Percentiles rank a stretch among this genome's conserved stretches.
Conservation (phyloP, 2,329 filamentous ascomycete genomes). For the Pseudogymnoascus sp. region DNA sequence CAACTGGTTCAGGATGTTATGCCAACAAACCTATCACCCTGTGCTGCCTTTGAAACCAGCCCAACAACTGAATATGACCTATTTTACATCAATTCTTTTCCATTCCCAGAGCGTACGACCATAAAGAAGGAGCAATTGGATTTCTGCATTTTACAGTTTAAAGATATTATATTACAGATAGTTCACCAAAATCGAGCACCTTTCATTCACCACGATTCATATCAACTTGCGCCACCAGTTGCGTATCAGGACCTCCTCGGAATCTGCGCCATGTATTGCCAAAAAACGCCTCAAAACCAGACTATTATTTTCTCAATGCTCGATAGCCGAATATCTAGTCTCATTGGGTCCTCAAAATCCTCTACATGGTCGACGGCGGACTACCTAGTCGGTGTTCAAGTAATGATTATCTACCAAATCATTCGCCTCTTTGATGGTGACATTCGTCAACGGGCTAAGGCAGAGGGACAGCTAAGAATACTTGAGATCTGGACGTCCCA, state of each 20-base stretch:
- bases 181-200: constrained; percentile 15
- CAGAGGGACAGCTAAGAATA: constrained; percentile 21
- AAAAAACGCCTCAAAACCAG: constrained; percentile 14
- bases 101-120: constrained; percentile 2
- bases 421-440: constrained; percentile 27
- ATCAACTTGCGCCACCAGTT: constrained; percentile 11
- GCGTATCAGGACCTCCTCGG: constrained; percentile 18
- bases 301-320: constrained; percentile 15
- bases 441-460: constrained; percentile 19
- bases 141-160: constrained; percentile 15
- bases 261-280: constrained; percentile 16
- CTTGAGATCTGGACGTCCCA: constrained; percentile 23
- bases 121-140: constrained; percentile 11
- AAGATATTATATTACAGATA: constrained; percentile 12
- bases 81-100: constrained; percentile 14
- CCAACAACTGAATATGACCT: neutral
- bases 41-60: neutral
- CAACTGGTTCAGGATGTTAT: neutral
- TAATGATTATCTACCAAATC: constrained; percentile 25
- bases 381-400: constrained; percentile 19
- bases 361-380: constrained; percentile 8
- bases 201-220: constrained; percentile 19
- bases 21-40: neutral
- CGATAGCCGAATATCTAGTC: constrained; percentile 13
- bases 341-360: constrained; percentile 11